Base-by-base conservation (phyloP, 2,329 filamentous ascomycete genomes). In the Alternaria sp. region DNA sequence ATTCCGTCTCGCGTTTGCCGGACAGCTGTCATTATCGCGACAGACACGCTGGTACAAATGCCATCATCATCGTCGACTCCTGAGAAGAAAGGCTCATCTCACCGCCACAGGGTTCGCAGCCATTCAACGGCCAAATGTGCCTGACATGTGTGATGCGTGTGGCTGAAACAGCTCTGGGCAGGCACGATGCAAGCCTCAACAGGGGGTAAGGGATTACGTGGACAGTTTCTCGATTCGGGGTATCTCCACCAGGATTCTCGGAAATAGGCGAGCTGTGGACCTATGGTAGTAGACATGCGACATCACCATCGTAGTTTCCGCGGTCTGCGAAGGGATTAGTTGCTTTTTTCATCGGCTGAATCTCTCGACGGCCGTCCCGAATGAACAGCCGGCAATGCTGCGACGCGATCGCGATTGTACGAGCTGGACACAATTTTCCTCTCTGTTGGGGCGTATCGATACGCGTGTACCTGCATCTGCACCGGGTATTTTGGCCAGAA, bases 401-500 rank as follows among this genome's bases (percentile, higher is more conserved):
- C n/a, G 3, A 59, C 37, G 6, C 46, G 49, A 63, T 55, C 11
- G 60, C 43, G 23, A 33, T 33, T 33, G 37, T 23, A 44, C 37
- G 26, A 57, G 58, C 33, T 55, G 23, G 55, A 56, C 58, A 58
- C 64, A 64, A 64, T 55, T 14, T 53, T 37, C 20, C 11, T 5
- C 37, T 33, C 25, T 58, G 55, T 63, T 59, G 57, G 57, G 59
- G 55, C 61, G 63, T 68, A 71, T 71, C 66, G 64, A 73, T 68
- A 68, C 59, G 59, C 26, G 50, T 53, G 53, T 23, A 12, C 30
- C 30, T 53, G 49, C 49, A 41, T 28, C 21, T 50, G 49, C 37
- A 26, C 58, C n/a, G 49, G 53, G 51, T 51, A 55, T 15, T 37
- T 30, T 63, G 65, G 67, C 72, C 62, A 73, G 73, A 74, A 68